Conservation (phyloP, 169 alveolate genomes). For the Plasmodium yoelii region DNA sequence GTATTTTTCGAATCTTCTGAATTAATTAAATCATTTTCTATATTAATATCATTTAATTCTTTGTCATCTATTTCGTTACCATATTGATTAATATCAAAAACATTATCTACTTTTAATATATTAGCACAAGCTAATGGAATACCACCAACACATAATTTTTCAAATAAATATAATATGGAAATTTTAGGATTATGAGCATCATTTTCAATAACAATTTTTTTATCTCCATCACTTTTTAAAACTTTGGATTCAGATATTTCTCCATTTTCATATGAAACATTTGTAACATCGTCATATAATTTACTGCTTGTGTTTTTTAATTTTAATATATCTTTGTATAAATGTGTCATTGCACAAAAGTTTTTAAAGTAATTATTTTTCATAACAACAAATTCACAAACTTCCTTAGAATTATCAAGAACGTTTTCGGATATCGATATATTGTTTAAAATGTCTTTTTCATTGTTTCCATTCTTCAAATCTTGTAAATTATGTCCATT, state of each 20-base stretch:
- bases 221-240: constrained; percentile 31
- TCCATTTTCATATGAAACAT: constrained; percentile 34
- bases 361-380: constrained; percentile 13
- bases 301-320: constrained; percentile 24
- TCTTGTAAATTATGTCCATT: not conserved
- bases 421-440: constrained; percentile 21
- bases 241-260: constrained; percentile 25
- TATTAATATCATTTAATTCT: not conserved
- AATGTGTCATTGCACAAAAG: constrained; percentile 24
- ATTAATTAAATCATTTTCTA: constrained; percentile 9
- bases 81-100: constrained; percentile 29
- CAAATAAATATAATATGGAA: constrained; percentile 46
- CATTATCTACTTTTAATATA: constrained; percentile 39
- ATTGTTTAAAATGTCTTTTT: constrained; percentile 3
- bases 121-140: constrained; percentile 70
- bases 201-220: constrained; percentile 36
- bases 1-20: not conserved
- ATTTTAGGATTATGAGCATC: constrained; percentile 50
- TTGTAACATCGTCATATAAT: constrained; percentile 31
- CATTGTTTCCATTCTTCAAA: not conserved
- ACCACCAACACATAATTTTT: constrained; percentile 71
- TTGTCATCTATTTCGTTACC: not conserved
- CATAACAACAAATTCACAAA: constrained; percentile 46
- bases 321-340: constrained; percentile 15
- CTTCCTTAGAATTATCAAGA: constrained; percentile 37